Evolutionary conservation across 257 asterid species (phyloP).

Genomic region (Scutellaria baicalensis): DNA sequence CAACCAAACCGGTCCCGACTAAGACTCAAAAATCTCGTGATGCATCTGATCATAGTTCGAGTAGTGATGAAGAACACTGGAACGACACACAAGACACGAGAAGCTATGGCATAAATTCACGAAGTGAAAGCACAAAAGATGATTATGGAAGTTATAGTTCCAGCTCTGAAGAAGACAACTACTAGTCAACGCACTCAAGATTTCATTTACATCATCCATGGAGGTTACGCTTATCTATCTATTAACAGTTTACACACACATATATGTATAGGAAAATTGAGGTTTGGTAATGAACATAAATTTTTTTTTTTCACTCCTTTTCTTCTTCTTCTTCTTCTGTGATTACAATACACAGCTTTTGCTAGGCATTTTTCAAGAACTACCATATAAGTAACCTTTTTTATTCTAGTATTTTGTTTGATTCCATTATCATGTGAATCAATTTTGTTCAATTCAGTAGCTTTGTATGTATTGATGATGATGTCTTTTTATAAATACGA

Average conservation of each 20-base stretch:
- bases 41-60: neutral
- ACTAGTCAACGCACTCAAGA: constrained; percentile 1
- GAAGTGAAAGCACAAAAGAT: neutral
- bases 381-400: neutral
- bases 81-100: neutral
- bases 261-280: constrained; percentile 16
- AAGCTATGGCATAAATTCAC: constrained; percentile 6
- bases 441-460: neutral
- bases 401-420: neutral
- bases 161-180: neutral
- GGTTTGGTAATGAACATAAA: constrained; percentile 8
- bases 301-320: neutral
- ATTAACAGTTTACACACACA: neutral
- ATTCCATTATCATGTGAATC: constrained; percentile 17
- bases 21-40: neutral
- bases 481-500: neutral
- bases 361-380: constrained; percentile 12
- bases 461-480: neutral
- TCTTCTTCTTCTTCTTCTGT: neutral
- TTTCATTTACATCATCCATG: neutral
- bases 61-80: constrained; percentile 20
- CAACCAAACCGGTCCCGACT: neutral
- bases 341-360: neutral
- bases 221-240: neutral
- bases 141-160: neutral